phyloP scores from a whole-genome alignment of 2,329 filamentous ascomycete species.

The Plenodomus lindquistii region DNA sequence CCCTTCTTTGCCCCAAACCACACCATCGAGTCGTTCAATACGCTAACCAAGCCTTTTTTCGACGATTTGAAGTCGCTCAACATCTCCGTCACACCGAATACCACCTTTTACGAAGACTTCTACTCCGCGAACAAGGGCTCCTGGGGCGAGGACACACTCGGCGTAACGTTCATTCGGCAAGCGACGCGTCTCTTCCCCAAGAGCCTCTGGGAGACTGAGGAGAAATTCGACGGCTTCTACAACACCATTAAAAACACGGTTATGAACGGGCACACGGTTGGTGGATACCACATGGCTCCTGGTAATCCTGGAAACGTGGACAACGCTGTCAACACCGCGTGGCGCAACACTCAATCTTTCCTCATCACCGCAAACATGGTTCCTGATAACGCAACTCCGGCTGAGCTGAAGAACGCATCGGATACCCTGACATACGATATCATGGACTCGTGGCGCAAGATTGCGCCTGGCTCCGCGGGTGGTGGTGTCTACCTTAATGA shows the following conservation, averaged over 20 bases:
- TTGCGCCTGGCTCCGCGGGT: conserved; percentile 22
- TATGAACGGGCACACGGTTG: conserved; percentile 16
- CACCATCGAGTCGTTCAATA: conserved; percentile 15
- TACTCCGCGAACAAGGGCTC: conserved; percentile 22
- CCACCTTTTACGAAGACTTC: conserved; percentile 15
- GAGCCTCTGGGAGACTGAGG: conserved; percentile 18
- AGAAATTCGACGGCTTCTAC: conserved; percentile 16
- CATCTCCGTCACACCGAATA: conserved; percentile 19
- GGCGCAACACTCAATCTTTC: conserved; percentile 27
- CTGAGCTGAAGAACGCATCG: conserved; percentile 11
- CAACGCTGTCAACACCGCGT: conserved; percentile 33
- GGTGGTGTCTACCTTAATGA: conserved; percentile 36
- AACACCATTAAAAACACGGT: conserved; percentile 18
- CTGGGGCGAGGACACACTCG: conserved; percentile 33
- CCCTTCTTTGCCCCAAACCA: conserved; percentile 20
- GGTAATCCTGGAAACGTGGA: conserved; percentile 17
- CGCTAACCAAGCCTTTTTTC: conserved; percentile 14
- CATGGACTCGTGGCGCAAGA: conserved; percentile 17
- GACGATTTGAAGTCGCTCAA: conserved; percentile 10
- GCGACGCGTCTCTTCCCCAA: conserved; percentile 21
- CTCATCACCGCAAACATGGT: conserved; percentile 24
- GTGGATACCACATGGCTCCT: conserved; percentile 27
- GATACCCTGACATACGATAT: conserved; percentile 20
- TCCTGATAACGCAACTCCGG: conserved; percentile 14
- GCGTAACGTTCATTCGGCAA: conserved; percentile 23